Evolutionary conservation across 306 rosid species (phyloP), one percentile per base, ranked within the genome.

Genomic region (Cicer bijugum): DNA sequence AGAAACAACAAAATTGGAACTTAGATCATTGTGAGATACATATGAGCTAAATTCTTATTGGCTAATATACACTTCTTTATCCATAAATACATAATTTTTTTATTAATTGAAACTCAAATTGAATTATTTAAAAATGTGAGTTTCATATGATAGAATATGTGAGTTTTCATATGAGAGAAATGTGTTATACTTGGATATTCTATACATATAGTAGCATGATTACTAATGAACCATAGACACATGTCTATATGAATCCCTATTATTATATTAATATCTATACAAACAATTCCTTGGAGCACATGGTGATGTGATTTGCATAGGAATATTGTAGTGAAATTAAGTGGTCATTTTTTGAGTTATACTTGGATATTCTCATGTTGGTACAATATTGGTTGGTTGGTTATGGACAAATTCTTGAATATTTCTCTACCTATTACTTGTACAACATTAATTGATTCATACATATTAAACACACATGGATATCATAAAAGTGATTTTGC

Each of bases 401-500:
- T 20, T 20, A 2, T 70, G 74, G 67, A 56, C 59, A 76, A 75
- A 83, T 62, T 78, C 44, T 15, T 76, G 74, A 82, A 71, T 64
- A 2, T 20, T 20, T 20, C 74, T 58, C 43, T 39, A 28, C 71
- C 56, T 55, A 59, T 64, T 53, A 17, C 75, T 50, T 70, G 58
- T 20, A 20, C 28, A 1, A 2, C 28, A 48, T 70, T 68, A 48
- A 50, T 75, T 66, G 65, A 74, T 53, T 51, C 75, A 53, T 52
- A 73, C 69, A 20, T 39, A 47, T 60, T 37, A 79, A 85, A 81
- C 82, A 83, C 8, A 10, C 28, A 64, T 33, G 43, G 28, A 85
- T 76, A 78, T 82, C 71, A 33, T 23, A 66, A 47, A 17, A 68
- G 67, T 14, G 80, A 69, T 68, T 75, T 80, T 76, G 67, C 76